A percentile compares a stretch with the other conserved stretches of the same genome.
phyloP scores from a whole-genome alignment of 371 early-diverging fungal genomes.

The Dichotomocladium elegans region DNA sequence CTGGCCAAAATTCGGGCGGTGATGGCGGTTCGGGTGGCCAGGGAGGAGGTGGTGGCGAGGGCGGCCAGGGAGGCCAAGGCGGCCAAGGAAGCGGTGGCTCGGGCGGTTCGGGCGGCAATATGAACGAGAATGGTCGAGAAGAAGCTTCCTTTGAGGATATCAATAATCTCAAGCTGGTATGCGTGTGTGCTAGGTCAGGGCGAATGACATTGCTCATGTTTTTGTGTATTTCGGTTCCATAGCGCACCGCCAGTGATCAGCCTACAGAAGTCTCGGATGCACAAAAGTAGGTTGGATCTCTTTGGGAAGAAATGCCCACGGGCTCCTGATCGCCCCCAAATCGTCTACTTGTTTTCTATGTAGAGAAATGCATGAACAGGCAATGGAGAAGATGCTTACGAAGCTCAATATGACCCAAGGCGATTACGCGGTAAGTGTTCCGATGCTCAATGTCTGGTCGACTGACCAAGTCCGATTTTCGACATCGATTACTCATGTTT shows the following conservation, averaged over 20 bases:
- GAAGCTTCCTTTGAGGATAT: constrained; percentile 67
- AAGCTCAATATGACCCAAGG: constrained; percentile 71
- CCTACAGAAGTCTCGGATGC: constrained; percentile 51
- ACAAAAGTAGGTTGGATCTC: constrained; percentile 39
- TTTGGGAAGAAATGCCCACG: background rate
- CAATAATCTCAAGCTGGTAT: constrained; percentile 58
- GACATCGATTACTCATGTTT: background rate
- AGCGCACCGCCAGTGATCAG: constrained; percentile 45
- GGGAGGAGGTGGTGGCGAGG: constrained; percentile 21
- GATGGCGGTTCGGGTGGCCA: constrained; percentile 37
- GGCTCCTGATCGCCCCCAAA: background rate
- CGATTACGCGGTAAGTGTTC: constrained; percentile 51
- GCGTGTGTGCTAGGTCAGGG: constrained; percentile 1
- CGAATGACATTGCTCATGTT: background rate
- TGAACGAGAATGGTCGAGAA: constrained; percentile 57
- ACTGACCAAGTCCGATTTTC: too few species aligned
- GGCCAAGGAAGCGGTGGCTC: constrained; percentile 34
- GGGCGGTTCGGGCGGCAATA: constrained; percentile 38
- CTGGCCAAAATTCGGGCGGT: constrained; percentile 19
- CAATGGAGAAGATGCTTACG: constrained; percentile 58
- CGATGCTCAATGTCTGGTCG: too few species aligned
- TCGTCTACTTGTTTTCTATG: constrained; percentile 2
- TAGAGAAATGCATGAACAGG: constrained; percentile 65
- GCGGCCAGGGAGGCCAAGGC: constrained; percentile 24
- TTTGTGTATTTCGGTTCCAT: background rate